Evolutionary conservation across 2,329 filamentous ascomycete species (phyloP).

Genomic region (Paracamarosporium sp.): DNA sequence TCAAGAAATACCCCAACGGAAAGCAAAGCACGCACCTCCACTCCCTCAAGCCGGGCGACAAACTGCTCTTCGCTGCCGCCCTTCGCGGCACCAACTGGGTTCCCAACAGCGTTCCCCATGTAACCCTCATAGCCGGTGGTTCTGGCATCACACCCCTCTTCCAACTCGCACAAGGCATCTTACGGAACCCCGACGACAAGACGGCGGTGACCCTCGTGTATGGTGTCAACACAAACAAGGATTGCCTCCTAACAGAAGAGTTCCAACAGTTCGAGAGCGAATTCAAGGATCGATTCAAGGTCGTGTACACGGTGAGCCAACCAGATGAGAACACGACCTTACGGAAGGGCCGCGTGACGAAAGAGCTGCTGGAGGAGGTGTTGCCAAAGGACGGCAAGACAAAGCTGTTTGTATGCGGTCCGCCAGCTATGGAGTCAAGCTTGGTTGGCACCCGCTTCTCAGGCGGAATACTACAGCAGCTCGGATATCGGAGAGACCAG

Average conservation of each 20-base stretch:
- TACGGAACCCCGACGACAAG: slow-evolving; percentile 66
- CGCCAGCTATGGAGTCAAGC: slow-evolving; percentile 69
- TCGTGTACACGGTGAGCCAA: slow-evolving; percentile 64
- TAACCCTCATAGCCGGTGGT: slow-evolving; percentile 74
- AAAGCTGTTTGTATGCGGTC: slow-evolving; percentile 74
- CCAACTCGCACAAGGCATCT: slow-evolving; percentile 67
- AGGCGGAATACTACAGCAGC: slow-evolving; percentile 60
- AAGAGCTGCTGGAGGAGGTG: slow-evolving; percentile 61
- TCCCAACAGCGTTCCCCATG: slow-evolving; percentile 52
- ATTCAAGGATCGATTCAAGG: slow-evolving; percentile 63
- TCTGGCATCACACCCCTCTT: slow-evolving; percentile 76
- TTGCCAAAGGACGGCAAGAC: slow-evolving; percentile 49
- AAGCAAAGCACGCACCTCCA: slow-evolving; percentile 72
- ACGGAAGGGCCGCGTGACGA: slow-evolving; percentile 65
- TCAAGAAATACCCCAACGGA: slow-evolving; percentile 73
- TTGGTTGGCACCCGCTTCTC: slow-evolving; percentile 53
- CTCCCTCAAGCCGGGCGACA: slow-evolving; percentile 67
- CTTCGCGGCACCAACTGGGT: slow-evolving; percentile 63
- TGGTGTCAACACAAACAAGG: slow-evolving; percentile 69
- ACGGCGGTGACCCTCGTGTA: slow-evolving; percentile 71
- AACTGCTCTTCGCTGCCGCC: slow-evolving; percentile 63
- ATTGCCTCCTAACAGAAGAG: slow-evolving; percentile 65
- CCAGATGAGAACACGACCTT: slow-evolving; percentile 51
- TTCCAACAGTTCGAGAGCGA: slow-evolving; percentile 58
- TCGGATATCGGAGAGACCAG: slow-evolving; percentile 65